Evolutionary conservation across 2,329 filamentous ascomycete genomes (phyloP).

Genomic region (Zymoseptoria passerinii): DNA sequence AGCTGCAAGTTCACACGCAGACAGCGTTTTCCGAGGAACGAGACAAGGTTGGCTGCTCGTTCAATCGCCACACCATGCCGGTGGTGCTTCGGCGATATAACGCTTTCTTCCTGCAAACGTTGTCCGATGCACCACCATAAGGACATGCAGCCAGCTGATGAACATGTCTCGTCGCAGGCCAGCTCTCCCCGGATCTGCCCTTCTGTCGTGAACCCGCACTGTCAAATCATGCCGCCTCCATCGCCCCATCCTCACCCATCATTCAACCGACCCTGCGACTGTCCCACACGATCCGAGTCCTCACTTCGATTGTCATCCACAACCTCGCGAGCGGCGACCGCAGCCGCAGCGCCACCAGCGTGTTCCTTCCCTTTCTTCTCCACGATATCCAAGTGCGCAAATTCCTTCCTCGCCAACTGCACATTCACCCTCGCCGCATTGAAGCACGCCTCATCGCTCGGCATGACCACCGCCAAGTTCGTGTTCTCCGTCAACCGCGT

Average conservation of each 20-base stretch:
- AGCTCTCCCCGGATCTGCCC: background rate
- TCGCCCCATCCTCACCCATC: constrained; percentile 5
- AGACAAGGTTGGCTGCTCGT: background rate
- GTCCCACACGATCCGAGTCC: constrained; percentile 6
- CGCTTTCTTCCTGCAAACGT: background rate
- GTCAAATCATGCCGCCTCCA: background rate
- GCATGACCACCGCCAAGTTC: constrained; percentile 85
- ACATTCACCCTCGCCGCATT: constrained; percentile 88
- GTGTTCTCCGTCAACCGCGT: constrained; percentile 96
- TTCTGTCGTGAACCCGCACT: background rate
- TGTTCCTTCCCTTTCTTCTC: constrained; percentile 26
- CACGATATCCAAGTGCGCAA: constrained; percentile 53
- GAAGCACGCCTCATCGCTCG: constrained; percentile 83
- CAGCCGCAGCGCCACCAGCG: background rate
- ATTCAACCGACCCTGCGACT: constrained; percentile 6
- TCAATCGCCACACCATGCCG: background rate
- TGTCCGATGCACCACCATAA: background rate
- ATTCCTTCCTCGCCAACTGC: constrained; percentile 74
- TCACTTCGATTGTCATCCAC: constrained; percentile 13
- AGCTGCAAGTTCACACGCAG: too few species aligned
- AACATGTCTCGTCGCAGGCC: background rate
- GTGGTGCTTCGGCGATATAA: background rate
- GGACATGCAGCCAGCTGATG: background rate
- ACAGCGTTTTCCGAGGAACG: background rate
- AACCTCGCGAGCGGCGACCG: constrained; percentile 8